These are phyloP conservation scores for Paracamarosporium sp. DNA, from an alignment of 2,329 filamentous ascomycete genomes.

Conservation along the genomic window DNA sequence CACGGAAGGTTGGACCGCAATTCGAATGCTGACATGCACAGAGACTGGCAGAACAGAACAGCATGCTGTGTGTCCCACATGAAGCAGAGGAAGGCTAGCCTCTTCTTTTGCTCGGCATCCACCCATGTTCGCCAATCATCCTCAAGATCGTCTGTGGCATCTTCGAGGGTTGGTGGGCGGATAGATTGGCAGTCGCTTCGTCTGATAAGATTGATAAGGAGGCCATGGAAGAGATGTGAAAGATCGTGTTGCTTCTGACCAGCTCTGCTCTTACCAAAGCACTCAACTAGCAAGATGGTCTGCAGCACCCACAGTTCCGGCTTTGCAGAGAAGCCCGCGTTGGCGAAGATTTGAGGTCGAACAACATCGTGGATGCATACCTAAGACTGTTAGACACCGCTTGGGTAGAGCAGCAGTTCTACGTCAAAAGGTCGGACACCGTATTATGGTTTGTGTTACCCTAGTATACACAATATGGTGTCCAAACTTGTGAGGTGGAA, in stretches of 20 bases:
- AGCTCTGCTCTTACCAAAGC: conserved; percentile 68
- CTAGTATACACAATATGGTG: background rate
- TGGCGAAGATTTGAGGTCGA: conserved; percentile 65
- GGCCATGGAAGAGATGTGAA: conserved; percentile 65
- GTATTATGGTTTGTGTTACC: background rate
- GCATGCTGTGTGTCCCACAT: conserved; percentile 72
- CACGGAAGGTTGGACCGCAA: conserved; percentile 64
- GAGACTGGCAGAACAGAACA: conserved; percentile 69
- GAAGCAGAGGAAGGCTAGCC: conserved; percentile 66
- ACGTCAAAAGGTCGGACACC: no score
- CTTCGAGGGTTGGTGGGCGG: conserved; percentile 43
- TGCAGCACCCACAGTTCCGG: conserved; percentile 68
- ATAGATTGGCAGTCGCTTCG: conserved; percentile 60
- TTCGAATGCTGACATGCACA: conserved; percentile 72
- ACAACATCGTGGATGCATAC: conserved; percentile 68
- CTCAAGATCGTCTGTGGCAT: conserved; percentile 50
- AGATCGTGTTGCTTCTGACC: conserved; percentile 70
- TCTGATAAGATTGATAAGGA: conserved; percentile 62
- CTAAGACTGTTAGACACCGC: conserved; percentile 19
- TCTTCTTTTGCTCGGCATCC: conserved; percentile 65
- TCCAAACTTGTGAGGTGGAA: background rate
- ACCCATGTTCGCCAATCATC: conserved; percentile 61
- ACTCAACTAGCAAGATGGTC: conserved; percentile 67
- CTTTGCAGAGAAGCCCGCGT: conserved; percentile 63
- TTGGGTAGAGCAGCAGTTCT: background rate